A percentile compares a stretch with the other conserved stretches of the same genome.
Evolutionary conservation across 768 basidiomycete genomes (phyloP).

Genomic region (Mycena albidolilacea): DNA sequence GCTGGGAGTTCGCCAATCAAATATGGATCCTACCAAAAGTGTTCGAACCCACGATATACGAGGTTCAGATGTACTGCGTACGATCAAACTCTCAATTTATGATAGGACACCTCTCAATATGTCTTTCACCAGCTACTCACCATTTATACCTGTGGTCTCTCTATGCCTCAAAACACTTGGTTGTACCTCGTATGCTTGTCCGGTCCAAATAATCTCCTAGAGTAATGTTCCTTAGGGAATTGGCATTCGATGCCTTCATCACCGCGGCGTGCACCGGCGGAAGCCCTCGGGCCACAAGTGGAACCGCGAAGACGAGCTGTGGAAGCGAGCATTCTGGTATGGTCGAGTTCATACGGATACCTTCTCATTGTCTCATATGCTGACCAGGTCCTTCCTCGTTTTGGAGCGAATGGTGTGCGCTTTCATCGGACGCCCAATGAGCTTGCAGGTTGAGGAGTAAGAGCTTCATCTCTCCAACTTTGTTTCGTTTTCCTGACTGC

Average conservation of each 20-base stretch:
- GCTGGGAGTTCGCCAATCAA: too few relatives aligned
- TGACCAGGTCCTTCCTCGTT: constrained; percentile 46
- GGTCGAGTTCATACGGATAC: neutral
- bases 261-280: constrained; percentile 71
- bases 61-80: too few relatives aligned
- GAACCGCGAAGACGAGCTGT: constrained; percentile 71
- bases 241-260: constrained; percentile 74
- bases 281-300: constrained; percentile 49
- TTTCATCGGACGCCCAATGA: neutral
- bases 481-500: neutral
- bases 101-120: too few relatives aligned
- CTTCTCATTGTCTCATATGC: neutral
- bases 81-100: too few relatives aligned
- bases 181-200: too few relatives aligned
- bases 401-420: neutral
- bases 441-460: neutral
- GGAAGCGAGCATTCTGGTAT: constrained; percentile 72
- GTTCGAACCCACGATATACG: too few relatives aligned
- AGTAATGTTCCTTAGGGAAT: constrained; percentile 49
- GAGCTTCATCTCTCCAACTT: neutral
- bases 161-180: too few relatives aligned
- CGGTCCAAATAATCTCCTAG: too few relatives aligned
- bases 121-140: too few relatives aligned
- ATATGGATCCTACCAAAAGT: too few relatives aligned
- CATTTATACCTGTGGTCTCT: too few relatives aligned